Evolutionary conservation across 495 filamentous ascomycete genomes (phyloP), one percentile per base, ranked within the genome.

Genomic region (Hyaloscypha bicolor): DNA sequence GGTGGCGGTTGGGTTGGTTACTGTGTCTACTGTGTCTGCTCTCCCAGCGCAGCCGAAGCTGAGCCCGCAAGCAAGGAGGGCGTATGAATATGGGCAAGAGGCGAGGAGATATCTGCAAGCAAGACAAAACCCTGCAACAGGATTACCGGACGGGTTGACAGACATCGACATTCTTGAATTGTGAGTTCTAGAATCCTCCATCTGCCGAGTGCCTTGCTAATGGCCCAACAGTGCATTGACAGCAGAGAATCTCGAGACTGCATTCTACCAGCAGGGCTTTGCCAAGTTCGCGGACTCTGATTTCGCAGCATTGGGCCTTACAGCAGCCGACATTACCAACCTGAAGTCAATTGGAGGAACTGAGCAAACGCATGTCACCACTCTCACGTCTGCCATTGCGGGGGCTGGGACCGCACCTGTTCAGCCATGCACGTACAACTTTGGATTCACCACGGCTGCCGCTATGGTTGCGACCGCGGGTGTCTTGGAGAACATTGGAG

Each of bases 141-240:
- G 83, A 12, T 70, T 78, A 61, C 71, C 71, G 16, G 72, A 68
- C 29, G 86, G 82, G 30, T 73, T 91, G 61, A 80, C 77, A 19
- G 88, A 91, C 75, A 72, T 88, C 56, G 87, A 90, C 72, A 90
- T 91, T 66, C 82, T 91, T 22, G 86, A 91, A 83, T 91, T 91
- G 88, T 91, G 81, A 75, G 86, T 60, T 14, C 39, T 25, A 8
- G 16, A 4, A 33, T 30, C 31, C 29, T 21, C 39, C 31, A 31
- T 22, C 14, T 29, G n/a, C 30, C 30, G 6, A 53, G 60, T 33
- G n/a, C 30, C 4, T 4, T 19, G 9, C 22, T 35, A 32, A 64
- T 11, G 32, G 32, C 37, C 16, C 33, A 33, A 30, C 64, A 72
- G 70, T 64, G 77, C 77, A 19, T 73, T 79, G 11, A 83, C 82